Evolutionary conservation across 2,329 filamentous ascomycete species (phyloP).

Genomic region (Aspergillus oerlinghausenensis): DNA sequence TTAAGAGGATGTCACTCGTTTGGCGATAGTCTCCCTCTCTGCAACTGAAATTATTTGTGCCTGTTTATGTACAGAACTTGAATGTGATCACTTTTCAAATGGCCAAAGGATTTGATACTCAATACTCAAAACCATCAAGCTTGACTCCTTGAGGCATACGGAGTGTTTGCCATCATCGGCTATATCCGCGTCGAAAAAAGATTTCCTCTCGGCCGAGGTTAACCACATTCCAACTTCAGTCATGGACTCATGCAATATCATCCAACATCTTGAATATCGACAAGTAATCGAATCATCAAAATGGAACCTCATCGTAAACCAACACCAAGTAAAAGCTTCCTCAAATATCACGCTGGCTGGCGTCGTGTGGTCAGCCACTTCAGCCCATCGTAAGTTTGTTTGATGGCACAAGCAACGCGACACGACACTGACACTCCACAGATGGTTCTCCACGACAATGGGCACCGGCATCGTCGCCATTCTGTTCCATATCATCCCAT

Average conservation of each 20-base stretch:
- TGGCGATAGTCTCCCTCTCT: neutral
- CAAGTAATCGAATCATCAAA: neutral
- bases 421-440: constrained; percentile 8
- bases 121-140: neutral
- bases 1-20: neutral
- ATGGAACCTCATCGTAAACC: neutral
- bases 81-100: neutral
- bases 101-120: neutral
- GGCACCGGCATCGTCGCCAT: constrained; percentile 65
- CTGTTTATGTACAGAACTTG: neutral
- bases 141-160: neutral
- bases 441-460: constrained; percentile 61
- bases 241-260: neutral
- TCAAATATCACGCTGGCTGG: constrained; percentile 22
- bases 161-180: neutral
- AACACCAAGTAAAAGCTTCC: neutral
- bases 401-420: neutral
- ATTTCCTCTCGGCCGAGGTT: constrained; percentile 4
- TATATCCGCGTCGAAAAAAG: neutral
- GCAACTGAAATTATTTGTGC: neutral
- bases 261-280: neutral
- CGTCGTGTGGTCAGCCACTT: constrained; percentile 50
- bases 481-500: constrained; percentile 59
- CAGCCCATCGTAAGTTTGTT: constrained; percentile 49
- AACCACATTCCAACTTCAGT: neutral